These are phyloP conservation scores for Acacia crassicarpa DNA, from an alignment of 306 rosid species.

Conservation along the genomic window DNA sequence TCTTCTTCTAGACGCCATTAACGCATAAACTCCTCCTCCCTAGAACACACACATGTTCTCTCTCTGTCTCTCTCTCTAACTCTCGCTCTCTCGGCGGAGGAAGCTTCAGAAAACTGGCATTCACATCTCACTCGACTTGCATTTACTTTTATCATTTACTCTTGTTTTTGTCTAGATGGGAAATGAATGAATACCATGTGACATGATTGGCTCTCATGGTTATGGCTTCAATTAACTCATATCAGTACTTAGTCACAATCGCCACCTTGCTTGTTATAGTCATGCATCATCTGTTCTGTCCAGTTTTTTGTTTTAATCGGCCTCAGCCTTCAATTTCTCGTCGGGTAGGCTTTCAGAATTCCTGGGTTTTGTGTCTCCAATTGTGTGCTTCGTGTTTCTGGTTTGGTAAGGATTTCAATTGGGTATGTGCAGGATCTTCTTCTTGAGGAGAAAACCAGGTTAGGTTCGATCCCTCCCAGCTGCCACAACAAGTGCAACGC, in stretches of 20 bases:
- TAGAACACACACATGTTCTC: not conserved
- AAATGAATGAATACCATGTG: conserved; percentile 39
- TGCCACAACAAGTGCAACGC: conserved; percentile 92
- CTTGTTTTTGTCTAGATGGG: conserved; percentile 22
- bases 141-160: conserved; percentile 25
- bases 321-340: conserved; percentile 42
- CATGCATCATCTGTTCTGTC: conserved; percentile 38
- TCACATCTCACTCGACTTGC: conserved; percentile 38
- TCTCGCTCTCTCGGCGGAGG: conserved; percentile 10
- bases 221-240: conserved; percentile 44
- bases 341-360: conserved; percentile 40
- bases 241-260: conserved; percentile 31
- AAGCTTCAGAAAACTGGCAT: conserved; percentile 34
- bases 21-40: not conserved
- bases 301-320: conserved; percentile 40
- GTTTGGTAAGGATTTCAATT: conserved; percentile 1
- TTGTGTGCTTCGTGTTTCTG: not conserved
- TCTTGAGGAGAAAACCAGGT: conserved; percentile 67
- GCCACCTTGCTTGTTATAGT: conserved; percentile 41
- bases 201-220: conserved; percentile 43
- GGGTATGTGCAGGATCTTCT: conserved; percentile 48
- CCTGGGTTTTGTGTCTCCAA: not conserved
- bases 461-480: conserved; percentile 93
- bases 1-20: conserved; percentile 28
- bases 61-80: conserved; percentile 1